Conservation (phyloP, 768 basidiomycete genomes). For the Mycena vulgaris region DNA sequence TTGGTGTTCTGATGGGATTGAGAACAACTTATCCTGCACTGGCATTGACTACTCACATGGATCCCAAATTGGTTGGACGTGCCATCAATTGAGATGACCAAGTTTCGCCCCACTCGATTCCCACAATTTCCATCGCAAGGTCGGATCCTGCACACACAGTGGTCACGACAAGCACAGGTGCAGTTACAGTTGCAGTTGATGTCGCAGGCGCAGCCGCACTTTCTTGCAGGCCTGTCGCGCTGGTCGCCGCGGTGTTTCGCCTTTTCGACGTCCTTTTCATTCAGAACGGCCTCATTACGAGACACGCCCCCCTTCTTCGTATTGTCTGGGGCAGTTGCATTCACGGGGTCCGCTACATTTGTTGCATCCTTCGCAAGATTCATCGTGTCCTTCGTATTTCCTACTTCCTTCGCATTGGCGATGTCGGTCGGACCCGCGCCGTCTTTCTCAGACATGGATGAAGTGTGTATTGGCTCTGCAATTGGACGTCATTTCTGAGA, state of each 20-base stretch:
- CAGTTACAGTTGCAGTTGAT: constrained; percentile 1
- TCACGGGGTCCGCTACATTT: no score
- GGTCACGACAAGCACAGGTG: background rate
- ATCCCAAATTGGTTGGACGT: no score
- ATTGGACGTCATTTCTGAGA: no score
- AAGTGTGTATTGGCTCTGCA: no score
- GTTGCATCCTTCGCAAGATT: no score
- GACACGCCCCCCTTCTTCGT: no score
- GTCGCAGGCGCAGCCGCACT: background rate
- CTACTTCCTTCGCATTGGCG: no score
- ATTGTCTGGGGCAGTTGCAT: no score
- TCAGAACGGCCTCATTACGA: no score
- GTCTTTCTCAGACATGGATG: no score
- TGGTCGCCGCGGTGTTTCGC: background rate
- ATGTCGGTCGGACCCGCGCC: no score
- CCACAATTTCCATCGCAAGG: constrained; percentile 5
- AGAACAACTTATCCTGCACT: background rate
- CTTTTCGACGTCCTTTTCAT: background rate
- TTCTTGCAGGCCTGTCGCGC: background rate
- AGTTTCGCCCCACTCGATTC: background rate
- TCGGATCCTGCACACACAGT: background rate
- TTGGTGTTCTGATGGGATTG: constrained; percentile 50
- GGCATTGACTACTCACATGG: constrained; percentile 44
- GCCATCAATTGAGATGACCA: background rate
- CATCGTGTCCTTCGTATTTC: no score